Base-by-base conservation (phyloP, 371 early-diverging fungal species). In the Mortierella sp. region DNA sequence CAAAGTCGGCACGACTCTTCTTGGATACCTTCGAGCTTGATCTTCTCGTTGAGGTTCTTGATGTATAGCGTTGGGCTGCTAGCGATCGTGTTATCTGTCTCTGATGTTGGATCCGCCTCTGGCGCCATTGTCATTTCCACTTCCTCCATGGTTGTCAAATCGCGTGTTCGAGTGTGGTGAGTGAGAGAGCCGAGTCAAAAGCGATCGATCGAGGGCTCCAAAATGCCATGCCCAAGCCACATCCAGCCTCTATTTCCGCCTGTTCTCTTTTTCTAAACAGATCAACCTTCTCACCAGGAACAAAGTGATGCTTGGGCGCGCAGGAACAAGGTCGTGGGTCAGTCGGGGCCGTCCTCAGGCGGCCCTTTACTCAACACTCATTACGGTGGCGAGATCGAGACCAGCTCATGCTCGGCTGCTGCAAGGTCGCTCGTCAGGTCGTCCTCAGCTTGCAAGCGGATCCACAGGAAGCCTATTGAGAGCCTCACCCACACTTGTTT, bases 21-120 rank as follows among this genome's bases (percentile, higher is more conserved):
- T 43, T 43, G 45, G 16, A 26, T 80, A 93, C 93, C 92, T 67
- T 86, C 82, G 58, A 93, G 82, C 61, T 93, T 91, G 53, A 95
- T 88, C 79, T 94, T 93, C 71, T 95, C 96, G 67, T 94, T 92
- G 43, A 98, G 82, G 72, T 92, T 90, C 63, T 88, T 89, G 60
- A 94, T 87, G 81, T 96, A 96, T 58, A 98, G 84, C 19, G 96
- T 94, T 87, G 21, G 97, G 93, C 39, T 89, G 80, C 42, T 83
- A 85, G 71, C 87, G 83, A 19, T 88, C 71, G 38, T 83, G 80
- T 54, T 88, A 5, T 58, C 47, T 39, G 51, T 42, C 34, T 47
- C n/a, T 42, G 45, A 27, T 45, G 56, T 42, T 43, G 65, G 56
- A 16, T 41, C 31, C n/a, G 56, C 48, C 27, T 61, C 53, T 31